phyloP scores from a whole-genome alignment of 768 basidiomycete genomes.

The Mycena chlorophos region DNA sequence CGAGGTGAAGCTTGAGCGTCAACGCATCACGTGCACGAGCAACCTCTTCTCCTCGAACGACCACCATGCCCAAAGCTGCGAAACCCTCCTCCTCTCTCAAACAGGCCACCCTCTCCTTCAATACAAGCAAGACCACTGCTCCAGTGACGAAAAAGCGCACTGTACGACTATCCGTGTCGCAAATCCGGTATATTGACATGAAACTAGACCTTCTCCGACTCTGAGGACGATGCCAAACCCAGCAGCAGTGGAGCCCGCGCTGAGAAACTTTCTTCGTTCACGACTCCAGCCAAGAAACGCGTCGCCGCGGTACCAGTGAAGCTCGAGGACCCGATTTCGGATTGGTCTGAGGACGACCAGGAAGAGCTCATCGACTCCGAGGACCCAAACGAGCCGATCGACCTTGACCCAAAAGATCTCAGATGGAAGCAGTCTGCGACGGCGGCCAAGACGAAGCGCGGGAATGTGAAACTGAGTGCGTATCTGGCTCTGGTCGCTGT shows the following conservation, averaged over 20 bases:
- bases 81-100: slow-evolving; percentile 1
- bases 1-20: no score
- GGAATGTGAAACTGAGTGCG: slow-evolving; percentile 60
- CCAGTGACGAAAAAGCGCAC: background rate
- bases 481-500: slow-evolving; percentile 14
- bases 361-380: slow-evolving; percentile 1
- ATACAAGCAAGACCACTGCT: background rate
- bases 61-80: slow-evolving; percentile 3
- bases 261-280: background rate
- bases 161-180: no score
- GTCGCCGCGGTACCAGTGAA: background rate
- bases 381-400: slow-evolving; percentile 31
- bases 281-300: background rate
- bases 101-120: slow-evolving; percentile 1
- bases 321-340: background rate
- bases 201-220: background rate
- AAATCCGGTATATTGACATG: no score
- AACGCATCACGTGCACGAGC: background rate
- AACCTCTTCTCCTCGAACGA: background rate
- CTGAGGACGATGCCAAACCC: background rate
- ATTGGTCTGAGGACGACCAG: background rate
- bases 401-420: slow-evolving; percentile 49
- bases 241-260: background rate
- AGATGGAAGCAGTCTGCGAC: slow-evolving; percentile 54
- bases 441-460: slow-evolving; percentile 54